A percentile compares a stretch with the other conserved stretches of the same genome.
Evolutionary conservation across 179 eudicot genomes (phyloP).

Genomic region (Spergularia azorica): DNA sequence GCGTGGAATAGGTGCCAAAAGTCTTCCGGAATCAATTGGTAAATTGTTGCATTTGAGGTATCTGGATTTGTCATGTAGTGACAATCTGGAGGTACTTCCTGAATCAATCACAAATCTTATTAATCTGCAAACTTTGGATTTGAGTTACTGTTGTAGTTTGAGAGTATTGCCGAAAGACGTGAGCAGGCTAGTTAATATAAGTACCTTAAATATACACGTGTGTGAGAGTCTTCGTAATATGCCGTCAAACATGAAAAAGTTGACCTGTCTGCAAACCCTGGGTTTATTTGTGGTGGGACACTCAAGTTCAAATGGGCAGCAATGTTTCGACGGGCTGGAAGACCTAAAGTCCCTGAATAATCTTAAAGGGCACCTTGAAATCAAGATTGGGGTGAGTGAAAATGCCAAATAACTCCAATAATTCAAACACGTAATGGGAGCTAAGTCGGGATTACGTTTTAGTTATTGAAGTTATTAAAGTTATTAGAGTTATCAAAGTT

Average conservation of each 20-base stretch:
- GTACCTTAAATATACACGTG: slow-evolving; percentile 16
- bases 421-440: not conserved
- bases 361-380: not conserved
- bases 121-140: slow-evolving; percentile 13
- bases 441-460: not conserved
- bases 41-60: slow-evolving; percentile 21
- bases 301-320: not conserved
- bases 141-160: not conserved
- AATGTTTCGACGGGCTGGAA: not conserved
- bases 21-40: slow-evolving; percentile 24
- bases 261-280: slow-evolving; percentile 31
- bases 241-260: slow-evolving; percentile 30
- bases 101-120: not conserved
- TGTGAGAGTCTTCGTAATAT: not conserved
- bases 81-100: not conserved
- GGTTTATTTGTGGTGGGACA: slow-evolving; percentile 24
- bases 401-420: no score
- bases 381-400: not conserved
- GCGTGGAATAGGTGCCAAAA: not conserved
- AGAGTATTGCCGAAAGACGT: slow-evolving; percentile 28
- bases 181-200: slow-evolving; percentile 11
- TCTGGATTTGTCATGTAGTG: not conserved
- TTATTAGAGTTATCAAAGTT: no score
- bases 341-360: not conserved
- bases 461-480: not conserved